phyloP scores from a whole-genome alignment of 768 basidiomycete genomes.

The Tylopilus balloui region DNA sequence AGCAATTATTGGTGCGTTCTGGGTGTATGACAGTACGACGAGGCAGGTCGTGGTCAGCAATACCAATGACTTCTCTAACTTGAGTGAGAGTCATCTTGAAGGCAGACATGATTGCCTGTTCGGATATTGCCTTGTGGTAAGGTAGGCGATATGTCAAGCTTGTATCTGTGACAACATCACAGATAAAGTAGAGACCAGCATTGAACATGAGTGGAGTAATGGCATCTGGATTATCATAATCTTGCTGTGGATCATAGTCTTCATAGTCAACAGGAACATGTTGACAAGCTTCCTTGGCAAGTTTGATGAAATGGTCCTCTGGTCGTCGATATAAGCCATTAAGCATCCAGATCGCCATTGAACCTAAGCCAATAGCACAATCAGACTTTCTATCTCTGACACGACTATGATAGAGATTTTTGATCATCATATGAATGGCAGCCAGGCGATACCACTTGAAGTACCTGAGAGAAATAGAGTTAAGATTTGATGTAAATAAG shows the following conservation, averaged over 20 bases:
- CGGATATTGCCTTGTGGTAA: not conserved
- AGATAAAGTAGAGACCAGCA: not conserved
- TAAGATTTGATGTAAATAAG: no score
- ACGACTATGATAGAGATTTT: not conserved
- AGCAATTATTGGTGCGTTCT: not conserved
- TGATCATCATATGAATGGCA: not conserved
- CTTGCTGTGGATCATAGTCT: not conserved
- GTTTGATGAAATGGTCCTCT: accelerated
- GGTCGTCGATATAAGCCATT: not conserved
- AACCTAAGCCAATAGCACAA: not conserved
- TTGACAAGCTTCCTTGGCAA: not conserved
- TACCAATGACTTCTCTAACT: not conserved
- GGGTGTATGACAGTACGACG: no score
- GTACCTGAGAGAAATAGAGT: not conserved
- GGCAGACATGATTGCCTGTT: no score
- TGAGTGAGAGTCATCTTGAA: no score
- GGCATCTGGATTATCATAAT: not conserved
- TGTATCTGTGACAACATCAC: not conserved
- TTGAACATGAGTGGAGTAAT: conserved; percentile 2
- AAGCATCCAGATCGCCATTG: not conserved
- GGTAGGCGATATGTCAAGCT: not conserved
- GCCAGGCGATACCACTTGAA: conserved; percentile 6
- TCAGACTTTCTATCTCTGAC: not conserved
- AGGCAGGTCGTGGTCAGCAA: no score
- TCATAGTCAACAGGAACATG: not conserved